Base-by-base conservation (phyloP, 2,329 filamentous ascomycete genomes). In the Colletotrichum lini region DNA sequence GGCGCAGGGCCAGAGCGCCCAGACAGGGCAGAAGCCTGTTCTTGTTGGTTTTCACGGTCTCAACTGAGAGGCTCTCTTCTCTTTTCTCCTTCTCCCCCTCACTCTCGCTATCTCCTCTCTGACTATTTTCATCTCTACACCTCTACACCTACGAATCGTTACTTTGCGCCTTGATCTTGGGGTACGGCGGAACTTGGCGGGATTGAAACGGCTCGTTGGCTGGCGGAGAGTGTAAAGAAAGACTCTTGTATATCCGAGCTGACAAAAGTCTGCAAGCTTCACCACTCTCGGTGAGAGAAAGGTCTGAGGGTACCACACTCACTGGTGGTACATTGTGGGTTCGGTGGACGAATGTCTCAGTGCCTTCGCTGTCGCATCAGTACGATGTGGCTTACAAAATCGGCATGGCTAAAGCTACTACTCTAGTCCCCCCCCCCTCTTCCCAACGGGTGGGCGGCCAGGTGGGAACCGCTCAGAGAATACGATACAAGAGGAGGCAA, bases 1-100 rank as follows among this genome's bases (percentile, higher is more conserved):
- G 21, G 26, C 9, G 45, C 23, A 50, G n/a, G 69, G 69, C 47
- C 69, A 71, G 65, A 68, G 65, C 68, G 68, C 35, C 5, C 23
- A 26, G 23, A 26, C 23, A 26, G 23, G 23, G 23, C 23, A 26
- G 23, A 26, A 26, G 23, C 23, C 23, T 26, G 30, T 5, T 30
- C 30, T 30, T 30, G 30, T 30, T 30, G 30, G 30, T 30, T 30
- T 8, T 30, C 30, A 30, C 30, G 1, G 30, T 8, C 30, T 30
- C 4, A 30, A 30, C 30, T 30, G 5, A 52, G 12, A 45, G 58
- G 54, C 53, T 49, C 52, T 65, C 35, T 56, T 38, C 38, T 35
- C 38, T 13, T 1, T 30, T 8, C 7, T 30, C 30, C 30, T 8
- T 30, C 30, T 8, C 30, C 2, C 30, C 4, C 30, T 30, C 30